Percentiles rank a stretch among this genome's conserved stretches.
phyloP scores from a whole-genome alignment of 2,329 filamentous ascomycete species.

The Penicillium sp. region DNA sequence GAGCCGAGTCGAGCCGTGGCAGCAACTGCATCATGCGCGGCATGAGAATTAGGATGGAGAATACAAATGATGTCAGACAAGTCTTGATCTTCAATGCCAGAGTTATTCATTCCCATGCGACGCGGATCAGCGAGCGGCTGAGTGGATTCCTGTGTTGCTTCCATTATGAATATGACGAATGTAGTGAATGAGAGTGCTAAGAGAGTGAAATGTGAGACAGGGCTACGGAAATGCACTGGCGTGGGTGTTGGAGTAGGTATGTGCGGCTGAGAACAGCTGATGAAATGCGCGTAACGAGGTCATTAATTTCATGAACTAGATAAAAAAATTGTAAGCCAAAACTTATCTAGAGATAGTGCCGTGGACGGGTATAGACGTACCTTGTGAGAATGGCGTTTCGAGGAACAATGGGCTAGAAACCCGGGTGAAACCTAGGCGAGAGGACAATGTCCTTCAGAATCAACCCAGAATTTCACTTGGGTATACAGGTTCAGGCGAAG shows the following conservation, averaged over 20 bases:
- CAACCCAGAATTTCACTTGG: conserved; percentile 2
- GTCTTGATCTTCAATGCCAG: conserved; percentile 78
- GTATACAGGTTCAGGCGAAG: background rate
- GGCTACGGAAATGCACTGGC: conserved; percentile 18
- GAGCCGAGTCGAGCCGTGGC: conserved; percentile 54
- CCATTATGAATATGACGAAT: conserved; percentile 28
- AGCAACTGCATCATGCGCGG: conserved; percentile 70
- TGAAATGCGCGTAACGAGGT: conserved; percentile 28
- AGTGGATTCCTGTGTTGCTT: conserved; percentile 65
- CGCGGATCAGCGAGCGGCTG: conserved; percentile 81
- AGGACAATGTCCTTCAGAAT: background rate
- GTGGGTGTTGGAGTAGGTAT: conserved; percentile 18
- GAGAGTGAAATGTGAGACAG: conserved; percentile 7
- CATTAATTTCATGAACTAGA: conserved; percentile 23
- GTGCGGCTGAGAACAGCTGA: conserved; percentile 17
- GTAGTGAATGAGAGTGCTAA: conserved; percentile 15
- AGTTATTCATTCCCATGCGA: conserved; percentile 75
- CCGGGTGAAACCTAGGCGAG: conserved; percentile 1
- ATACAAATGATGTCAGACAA: conserved; percentile 87
- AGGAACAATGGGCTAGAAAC: conserved; percentile 5
- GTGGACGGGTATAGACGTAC: conserved; percentile 14
- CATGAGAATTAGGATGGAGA: conserved; percentile 74
- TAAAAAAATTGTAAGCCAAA: conserved; percentile 6
- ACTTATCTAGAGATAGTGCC: background rate
- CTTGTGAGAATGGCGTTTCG: conserved; percentile 6